These are phyloP conservation scores for Cystofilobasidium ferigula DNA, from an alignment of 768 basidiomycete species.

Conservation along the genomic window DNA sequence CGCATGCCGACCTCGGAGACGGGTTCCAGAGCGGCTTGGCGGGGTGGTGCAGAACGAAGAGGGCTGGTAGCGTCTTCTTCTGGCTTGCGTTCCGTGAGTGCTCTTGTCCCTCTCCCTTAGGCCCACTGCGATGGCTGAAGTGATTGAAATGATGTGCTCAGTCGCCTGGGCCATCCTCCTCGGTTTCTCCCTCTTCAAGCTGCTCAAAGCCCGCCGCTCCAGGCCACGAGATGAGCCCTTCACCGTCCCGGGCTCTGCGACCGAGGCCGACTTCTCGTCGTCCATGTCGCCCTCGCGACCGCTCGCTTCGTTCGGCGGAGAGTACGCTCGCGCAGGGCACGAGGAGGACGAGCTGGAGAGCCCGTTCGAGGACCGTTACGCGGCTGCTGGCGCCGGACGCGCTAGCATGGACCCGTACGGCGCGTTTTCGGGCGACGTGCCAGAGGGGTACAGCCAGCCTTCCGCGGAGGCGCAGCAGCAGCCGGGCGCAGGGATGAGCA, in stretches of 20 bases:
- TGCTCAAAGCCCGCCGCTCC: conserved; percentile 51
- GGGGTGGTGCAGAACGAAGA: conserved; percentile 86
- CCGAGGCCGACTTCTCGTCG: conserved; percentile 23
- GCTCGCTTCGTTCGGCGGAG: conserved; percentile 26
- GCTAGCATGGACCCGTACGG: conserved; percentile 76
- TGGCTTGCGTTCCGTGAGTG: conserved; percentile 68
- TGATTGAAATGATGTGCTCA: conserved; percentile 32
- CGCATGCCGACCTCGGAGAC: conserved; percentile 56
- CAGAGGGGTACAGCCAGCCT: conserved; percentile 52
- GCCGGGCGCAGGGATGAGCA: conserved; percentile 55
- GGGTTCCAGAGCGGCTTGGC: conserved; percentile 54
- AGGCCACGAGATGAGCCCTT: conserved; percentile 65
- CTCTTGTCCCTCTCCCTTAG: not conserved
- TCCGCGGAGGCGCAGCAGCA: not conserved
- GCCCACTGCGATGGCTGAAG: too few species aligned
- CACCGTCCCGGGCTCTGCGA: conserved; percentile 41
- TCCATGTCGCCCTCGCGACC: conserved; percentile 21
- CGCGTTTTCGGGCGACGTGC: conserved; percentile 78
- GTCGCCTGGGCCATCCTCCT: conserved; percentile 67
- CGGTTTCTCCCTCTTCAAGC: conserved; percentile 56
- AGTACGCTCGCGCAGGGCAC: conserved; percentile 31
- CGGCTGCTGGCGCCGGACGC: conserved; percentile 38
- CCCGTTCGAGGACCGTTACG: conserved; percentile 27
- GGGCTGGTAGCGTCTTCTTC: conserved; percentile 77
- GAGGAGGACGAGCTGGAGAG: conserved; percentile 45